phyloP scores from a whole-genome alignment of 1,284 basidiomycete species.

The Filobasidium uniguttulatum region DNA sequence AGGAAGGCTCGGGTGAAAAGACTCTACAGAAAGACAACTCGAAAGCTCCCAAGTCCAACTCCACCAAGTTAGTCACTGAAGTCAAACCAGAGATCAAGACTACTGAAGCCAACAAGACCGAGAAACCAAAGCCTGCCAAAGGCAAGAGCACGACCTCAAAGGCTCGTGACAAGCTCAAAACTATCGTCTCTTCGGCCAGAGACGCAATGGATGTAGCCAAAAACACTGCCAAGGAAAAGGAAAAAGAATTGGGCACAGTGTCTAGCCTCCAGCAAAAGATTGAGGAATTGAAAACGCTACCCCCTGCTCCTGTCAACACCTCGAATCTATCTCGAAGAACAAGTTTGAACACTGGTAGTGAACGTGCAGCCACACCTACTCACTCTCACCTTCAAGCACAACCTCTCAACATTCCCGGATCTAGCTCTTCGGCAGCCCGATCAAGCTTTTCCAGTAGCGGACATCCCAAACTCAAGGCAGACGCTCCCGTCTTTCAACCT shows the following conservation, averaged over 20 bases:
- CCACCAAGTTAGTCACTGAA: no score
- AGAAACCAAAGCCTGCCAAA: neutral
- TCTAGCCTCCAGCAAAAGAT: constrained; percentile 13
- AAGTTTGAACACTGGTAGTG: neutral
- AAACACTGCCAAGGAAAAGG: constrained; percentile 13
- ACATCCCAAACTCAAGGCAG: neutral
- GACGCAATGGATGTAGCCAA: constrained; percentile 8
- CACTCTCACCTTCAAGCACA: no score
- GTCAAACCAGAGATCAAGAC: neutral
- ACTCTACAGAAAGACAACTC: neutral
- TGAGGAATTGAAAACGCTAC: constrained; percentile 9
- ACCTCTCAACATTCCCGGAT: neutral
- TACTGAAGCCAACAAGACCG: neutral
- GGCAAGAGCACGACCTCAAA: neutral
- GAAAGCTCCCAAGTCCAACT: no score
- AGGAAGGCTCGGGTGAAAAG: neutral
- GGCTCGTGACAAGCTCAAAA: neutral
- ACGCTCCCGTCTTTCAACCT: constrained; percentile 1
- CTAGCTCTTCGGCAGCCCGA: neutral
- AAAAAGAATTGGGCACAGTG: constrained; percentile 8
- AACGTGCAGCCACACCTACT: neutral
- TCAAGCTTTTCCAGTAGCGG: neutral
- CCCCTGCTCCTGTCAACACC: neutral
- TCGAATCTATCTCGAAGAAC: neutral
- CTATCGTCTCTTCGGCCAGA: constrained; percentile 1